Evolutionary conservation across 2,329 filamentous ascomycete genomes (phyloP).

Genomic region (Cladosporium sp.): DNA sequence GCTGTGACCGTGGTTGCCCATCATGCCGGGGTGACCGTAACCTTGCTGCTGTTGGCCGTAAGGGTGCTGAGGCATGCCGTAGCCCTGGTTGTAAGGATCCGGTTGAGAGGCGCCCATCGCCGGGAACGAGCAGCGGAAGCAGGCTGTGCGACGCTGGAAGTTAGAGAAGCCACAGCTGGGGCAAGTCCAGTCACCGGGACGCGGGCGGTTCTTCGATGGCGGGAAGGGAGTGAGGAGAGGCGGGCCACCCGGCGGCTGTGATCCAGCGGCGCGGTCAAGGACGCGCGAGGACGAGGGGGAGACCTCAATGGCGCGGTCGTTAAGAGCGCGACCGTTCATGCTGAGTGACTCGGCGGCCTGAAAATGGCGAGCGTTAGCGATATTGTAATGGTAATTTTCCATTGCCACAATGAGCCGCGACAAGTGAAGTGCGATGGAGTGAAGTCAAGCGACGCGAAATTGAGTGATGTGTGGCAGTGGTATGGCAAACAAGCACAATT

Average conservation of each 20-base stretch:
- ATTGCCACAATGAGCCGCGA: not conserved
- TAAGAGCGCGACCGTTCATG: constrained; percentile 97
- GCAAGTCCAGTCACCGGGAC: constrained; percentile 98
- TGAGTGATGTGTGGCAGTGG: not conserved
- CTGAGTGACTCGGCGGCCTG: constrained; percentile 95
- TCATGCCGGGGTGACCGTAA: constrained; percentile 68
- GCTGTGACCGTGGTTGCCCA: constrained; percentile 57
- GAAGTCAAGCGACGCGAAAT: not conserved
- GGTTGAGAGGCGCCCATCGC: constrained; percentile 71
- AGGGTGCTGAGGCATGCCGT: constrained; percentile 38
- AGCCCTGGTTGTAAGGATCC: constrained; percentile 56
- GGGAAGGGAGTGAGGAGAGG: constrained; percentile 90
- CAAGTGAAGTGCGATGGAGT: constrained; percentile 14
- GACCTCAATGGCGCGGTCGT: constrained; percentile 98
- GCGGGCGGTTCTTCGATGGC: constrained; percentile 95
- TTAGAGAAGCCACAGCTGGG: constrained; percentile 98
- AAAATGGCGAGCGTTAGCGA: not conserved
- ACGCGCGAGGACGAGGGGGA: constrained; percentile 96
- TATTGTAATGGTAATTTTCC: not conserved
- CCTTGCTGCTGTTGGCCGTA: constrained; percentile 34
- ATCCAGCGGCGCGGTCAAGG: constrained; percentile 85
- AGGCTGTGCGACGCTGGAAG: constrained; percentile 96
- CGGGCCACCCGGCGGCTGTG: constrained; percentile 31
- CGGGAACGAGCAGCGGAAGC: constrained; percentile 99
- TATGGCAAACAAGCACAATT: not conserved